Percentiles rank a stretch among this genome's conserved stretches.
Conservation (phyloP, 2,329 filamentous ascomycete genomes). For the Trichophyton mentagrophytes region DNA sequence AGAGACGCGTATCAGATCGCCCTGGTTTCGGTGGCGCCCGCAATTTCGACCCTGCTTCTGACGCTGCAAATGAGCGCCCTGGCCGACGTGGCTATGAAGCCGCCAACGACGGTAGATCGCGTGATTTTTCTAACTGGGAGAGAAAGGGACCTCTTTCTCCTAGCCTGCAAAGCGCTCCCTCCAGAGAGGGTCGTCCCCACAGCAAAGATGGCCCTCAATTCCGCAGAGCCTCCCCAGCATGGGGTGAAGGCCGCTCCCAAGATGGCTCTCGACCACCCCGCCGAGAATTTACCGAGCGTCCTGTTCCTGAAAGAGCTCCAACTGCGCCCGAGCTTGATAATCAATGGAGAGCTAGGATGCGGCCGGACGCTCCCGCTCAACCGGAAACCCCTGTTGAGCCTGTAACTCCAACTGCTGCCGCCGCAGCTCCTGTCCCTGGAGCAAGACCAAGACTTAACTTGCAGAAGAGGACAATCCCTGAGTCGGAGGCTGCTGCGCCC, state of each 20-base stretch:
- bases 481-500: conserved; percentile 48
- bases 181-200: conserved; percentile 42
- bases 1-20: conserved; percentile 32
- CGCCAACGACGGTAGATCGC: conserved; percentile 57
- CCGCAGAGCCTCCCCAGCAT: conserved; percentile 57
- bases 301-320: conserved; percentile 52
- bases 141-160: conserved; percentile 84
- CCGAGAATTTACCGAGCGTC: conserved; percentile 60
- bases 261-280: conserved; percentile 70
- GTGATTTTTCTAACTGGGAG: conserved; percentile 86
- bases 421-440: conserved; percentile 46
- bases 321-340: conserved; percentile 88
- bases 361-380: conserved; percentile 66
- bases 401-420: conserved; percentile 55
- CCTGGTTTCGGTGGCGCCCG: conserved; percentile 40
- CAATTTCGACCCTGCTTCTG: conserved; percentile 42
- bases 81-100: conserved; percentile 52
- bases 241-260: conserved; percentile 57
- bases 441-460: conserved; percentile 75
- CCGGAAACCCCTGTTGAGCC: conserved; percentile 1
- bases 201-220: conserved; percentile 50
- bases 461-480: conserved; percentile 78
- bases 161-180: conserved; percentile 36
- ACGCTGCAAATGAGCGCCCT: conserved; percentile 50
- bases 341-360: conserved; percentile 87